A percentile compares a stretch with the other conserved stretches of the same genome.
Evolutionary conservation across 2,329 filamentous ascomycete species (phyloP).

Genomic region (Colletotrichum chrysophilum): DNA sequence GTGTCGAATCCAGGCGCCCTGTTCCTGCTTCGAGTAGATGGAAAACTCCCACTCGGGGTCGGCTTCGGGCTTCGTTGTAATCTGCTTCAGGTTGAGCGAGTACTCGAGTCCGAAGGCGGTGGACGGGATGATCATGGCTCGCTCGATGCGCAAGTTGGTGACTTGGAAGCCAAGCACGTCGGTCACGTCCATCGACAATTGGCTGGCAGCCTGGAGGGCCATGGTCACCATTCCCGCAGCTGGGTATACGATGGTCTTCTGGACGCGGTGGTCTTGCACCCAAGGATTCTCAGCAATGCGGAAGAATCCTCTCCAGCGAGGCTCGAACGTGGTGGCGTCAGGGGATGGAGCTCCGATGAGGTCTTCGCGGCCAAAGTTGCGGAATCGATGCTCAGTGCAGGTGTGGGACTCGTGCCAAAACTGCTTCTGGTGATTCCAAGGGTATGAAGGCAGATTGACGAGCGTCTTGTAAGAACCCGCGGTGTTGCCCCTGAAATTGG

Average conservation of each 20-base stretch:
- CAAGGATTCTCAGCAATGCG: constrained; percentile 55
- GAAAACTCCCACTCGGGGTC: constrained; percentile 39
- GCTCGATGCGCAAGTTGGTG: constrained; percentile 49
- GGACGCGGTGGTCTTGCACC: constrained; percentile 57
- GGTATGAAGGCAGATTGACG: constrained; percentile 53
- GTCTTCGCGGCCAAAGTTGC: constrained; percentile 52
- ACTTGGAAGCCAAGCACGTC: constrained; percentile 46
- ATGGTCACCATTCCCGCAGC: constrained; percentile 55
- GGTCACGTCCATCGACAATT: constrained; percentile 32
- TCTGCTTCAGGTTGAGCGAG: constrained; percentile 47
- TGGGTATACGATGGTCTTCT: constrained; percentile 55
- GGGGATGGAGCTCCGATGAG: constrained; percentile 52
- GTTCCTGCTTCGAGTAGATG: constrained; percentile 51
- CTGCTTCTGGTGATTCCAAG: constrained; percentile 57
- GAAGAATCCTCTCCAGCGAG: constrained; percentile 55
- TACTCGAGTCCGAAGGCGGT: constrained; percentile 54
- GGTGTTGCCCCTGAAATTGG: not conserved
- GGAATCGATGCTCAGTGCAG: constrained; percentile 46
- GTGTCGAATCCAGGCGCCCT: constrained; percentile 25
- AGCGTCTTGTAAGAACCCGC: constrained; percentile 30
- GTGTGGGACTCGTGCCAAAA: constrained; percentile 61
- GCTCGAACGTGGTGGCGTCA: constrained; percentile 49
- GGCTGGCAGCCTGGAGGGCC: constrained; percentile 51
- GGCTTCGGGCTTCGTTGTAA: constrained; percentile 5
- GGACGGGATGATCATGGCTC: constrained; percentile 56